Percentiles rank a stretch among this genome's conserved stretches.
phyloP scores from a whole-genome alignment of 208 protist species.

The Leishmania tropica region DNA sequence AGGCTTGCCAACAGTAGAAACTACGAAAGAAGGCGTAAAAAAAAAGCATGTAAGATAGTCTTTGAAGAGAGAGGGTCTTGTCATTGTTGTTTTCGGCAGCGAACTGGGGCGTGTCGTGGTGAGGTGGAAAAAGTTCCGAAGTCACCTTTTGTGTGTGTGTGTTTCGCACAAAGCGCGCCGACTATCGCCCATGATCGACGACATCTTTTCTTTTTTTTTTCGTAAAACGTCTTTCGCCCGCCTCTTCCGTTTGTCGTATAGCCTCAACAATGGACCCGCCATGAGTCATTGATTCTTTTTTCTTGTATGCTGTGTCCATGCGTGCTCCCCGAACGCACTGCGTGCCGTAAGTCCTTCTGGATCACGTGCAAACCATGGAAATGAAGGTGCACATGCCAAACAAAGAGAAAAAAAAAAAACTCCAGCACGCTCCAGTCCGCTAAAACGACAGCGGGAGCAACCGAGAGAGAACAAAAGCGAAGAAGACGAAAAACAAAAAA shows the following conservation, averaged over 20 bases:
- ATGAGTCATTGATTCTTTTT: not conserved
- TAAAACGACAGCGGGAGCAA: not conserved
- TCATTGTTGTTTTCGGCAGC: not conserved
- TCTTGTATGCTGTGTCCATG: not conserved
- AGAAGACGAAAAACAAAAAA: not conserved
- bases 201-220: not conserved
- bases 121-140: not conserved
- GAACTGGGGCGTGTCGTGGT: not conserved
- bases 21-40: not conserved
- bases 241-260: not conserved
- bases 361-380: not conserved
- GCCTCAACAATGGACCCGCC: not conserved
- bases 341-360: not conserved
- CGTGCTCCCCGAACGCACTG: not conserved
- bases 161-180: not conserved
- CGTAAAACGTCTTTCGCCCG: not conserved
- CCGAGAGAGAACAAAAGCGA: not conserved
- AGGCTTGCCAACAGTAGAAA: not conserved
- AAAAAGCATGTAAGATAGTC: not conserved
- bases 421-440: not conserved
- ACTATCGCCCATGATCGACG: not conserved
- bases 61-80: no score
- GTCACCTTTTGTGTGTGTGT: not conserved
- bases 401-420: not conserved
- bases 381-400: not conserved